Conservation (phyloP, 2,329 filamentous ascomycete species). For the Botryosphaeria dothidea region DNA sequence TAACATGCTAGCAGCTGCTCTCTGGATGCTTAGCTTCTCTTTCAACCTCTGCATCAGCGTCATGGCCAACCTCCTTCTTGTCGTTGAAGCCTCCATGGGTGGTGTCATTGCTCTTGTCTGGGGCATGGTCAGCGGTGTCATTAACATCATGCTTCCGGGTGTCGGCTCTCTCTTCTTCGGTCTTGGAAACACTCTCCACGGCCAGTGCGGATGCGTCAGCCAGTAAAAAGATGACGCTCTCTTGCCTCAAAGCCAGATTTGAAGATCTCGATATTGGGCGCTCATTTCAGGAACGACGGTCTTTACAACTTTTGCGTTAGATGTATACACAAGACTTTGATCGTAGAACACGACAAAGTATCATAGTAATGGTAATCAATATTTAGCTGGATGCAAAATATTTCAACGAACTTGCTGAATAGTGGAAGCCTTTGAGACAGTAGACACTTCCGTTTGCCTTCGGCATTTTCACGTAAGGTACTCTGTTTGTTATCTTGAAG, state of each 20-base stretch:
- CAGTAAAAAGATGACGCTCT: background rate
- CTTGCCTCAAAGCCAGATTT: background rate
- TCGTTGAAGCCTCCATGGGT: slow-evolving; percentile 1
- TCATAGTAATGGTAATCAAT: too few species aligned
- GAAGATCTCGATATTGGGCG: too few species aligned
- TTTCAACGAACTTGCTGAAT: too few species aligned
- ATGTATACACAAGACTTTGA: too few species aligned
- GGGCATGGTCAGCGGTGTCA: background rate
- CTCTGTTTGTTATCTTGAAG: too few species aligned
- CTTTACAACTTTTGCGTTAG: too few species aligned
- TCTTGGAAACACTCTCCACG: background rate
- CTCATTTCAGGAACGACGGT: background rate
- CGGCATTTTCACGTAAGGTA: too few species aligned
- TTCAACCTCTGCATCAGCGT: slow-evolving; percentile 16
- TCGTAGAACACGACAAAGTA: too few species aligned
- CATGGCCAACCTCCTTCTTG: slow-evolving; percentile 16
- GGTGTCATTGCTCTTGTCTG: slow-evolving; percentile 1
- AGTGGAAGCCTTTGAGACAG: too few species aligned
- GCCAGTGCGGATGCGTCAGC: slow-evolving; percentile 3
- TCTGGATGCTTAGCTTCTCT: slow-evolving; percentile 4
- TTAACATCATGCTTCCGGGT: background rate
- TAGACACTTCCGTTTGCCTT: too few species aligned
- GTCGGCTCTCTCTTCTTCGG: background rate
- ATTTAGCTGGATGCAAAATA: background rate
- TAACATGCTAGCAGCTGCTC: background rate